Conservation (phyloP, 495 filamentous ascomycete genomes). For the Collariella sp. region DNA sequence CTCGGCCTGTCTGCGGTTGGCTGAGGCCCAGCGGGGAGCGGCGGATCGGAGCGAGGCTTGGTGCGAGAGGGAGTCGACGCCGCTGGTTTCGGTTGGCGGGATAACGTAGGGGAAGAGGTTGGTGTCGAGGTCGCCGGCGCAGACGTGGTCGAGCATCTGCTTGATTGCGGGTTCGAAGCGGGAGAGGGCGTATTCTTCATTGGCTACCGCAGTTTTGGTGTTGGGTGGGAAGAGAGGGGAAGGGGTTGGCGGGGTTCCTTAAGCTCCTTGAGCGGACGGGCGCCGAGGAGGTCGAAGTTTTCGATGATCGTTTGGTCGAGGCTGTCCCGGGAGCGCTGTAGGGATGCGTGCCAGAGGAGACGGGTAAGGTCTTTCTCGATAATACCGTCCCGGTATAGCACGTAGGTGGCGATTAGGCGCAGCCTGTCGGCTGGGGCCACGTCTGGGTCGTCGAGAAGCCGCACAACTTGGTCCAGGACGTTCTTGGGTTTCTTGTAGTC, state of each 20-base stretch:
- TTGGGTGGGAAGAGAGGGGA: slow-evolving; percentile 61
- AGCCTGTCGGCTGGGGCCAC: slow-evolving; percentile 64
- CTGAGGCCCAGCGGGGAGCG: slow-evolving; percentile 90
- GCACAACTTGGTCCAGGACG: slow-evolving; percentile 73
- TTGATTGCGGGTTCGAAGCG: slow-evolving; percentile 67
- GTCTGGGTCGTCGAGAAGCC: slow-evolving; percentile 72
- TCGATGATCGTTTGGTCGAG: slow-evolving; percentile 58
- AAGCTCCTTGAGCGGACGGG: slow-evolving; percentile 59
- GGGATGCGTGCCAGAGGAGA: slow-evolving; percentile 72
- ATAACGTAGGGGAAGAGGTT: slow-evolving; percentile 71
- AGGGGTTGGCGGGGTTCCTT: slow-evolving; percentile 63
- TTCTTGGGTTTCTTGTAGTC: slow-evolving; percentile 87
- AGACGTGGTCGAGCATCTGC: slow-evolving; percentile 68
- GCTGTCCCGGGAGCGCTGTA: slow-evolving; percentile 47
- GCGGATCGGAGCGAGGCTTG: slow-evolving; percentile 75
- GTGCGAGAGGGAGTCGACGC: slow-evolving; percentile 45
- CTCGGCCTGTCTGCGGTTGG: slow-evolving; percentile 63
- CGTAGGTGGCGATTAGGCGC: slow-evolving; percentile 73
- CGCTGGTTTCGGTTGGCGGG: slow-evolving; percentile 48
- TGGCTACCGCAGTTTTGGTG: slow-evolving; percentile 41
- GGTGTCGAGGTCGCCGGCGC: slow-evolving; percentile 57
- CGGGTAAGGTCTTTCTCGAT: slow-evolving; percentile 77
- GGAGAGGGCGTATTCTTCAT: slow-evolving; percentile 56
- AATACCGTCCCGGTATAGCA: slow-evolving; percentile 82
- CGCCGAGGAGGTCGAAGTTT: slow-evolving; percentile 78